Base-by-base conservation (phyloP, 2,329 filamentous ascomycete species). In the Xylariaceae sp. region DNA sequence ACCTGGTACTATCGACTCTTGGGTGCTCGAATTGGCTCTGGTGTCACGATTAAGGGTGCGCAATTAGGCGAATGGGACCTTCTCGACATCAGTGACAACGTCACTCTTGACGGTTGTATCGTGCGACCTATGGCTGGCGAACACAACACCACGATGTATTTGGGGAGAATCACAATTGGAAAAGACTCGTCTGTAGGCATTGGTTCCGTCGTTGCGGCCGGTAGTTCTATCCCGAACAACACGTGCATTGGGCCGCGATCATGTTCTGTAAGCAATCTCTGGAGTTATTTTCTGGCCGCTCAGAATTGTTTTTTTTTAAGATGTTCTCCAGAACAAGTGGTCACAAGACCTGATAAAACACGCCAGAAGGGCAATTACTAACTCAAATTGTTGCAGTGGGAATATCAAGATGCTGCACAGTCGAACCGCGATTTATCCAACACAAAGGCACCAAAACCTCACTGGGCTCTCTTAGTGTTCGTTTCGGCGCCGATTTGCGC, bases 61-160 rank as follows among this genome's bases (percentile, higher is more conserved):
- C 66, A 66, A 7, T 63, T 81, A 5, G 79, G 79, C n/a, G 80
- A 83, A 57, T 82, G 75, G 68, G 80, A 83, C 59, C 70, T 83
- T 1, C 64, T 83, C n/a, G 73, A 78, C 6, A 79, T 83, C 40
- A 71, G 71, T 0, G 76, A 82, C 50, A 71, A 73, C 48, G 77
- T 73, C 3, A 68, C 69, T 6, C 69, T 83, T 3, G 74, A 77
- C 42, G 64, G 66, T 19, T 81, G 76, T 58, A 74, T 72, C 39
- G 71, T 75, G 44, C 73, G 80, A 10, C 78, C 79, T 0, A 82
- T 83, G 55, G 79, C 73, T 0, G 79, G 70, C 2, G 80, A 83
- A 64, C 68, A 72, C n/a, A 82, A 82, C 61, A 80, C 80, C 0
- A 74, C 75, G 1, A 83, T 83, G 79, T 80, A 80, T 51, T 69